Conservation (phyloP, 257 asterid genomes). For the Solanum virginianum region DNA sequence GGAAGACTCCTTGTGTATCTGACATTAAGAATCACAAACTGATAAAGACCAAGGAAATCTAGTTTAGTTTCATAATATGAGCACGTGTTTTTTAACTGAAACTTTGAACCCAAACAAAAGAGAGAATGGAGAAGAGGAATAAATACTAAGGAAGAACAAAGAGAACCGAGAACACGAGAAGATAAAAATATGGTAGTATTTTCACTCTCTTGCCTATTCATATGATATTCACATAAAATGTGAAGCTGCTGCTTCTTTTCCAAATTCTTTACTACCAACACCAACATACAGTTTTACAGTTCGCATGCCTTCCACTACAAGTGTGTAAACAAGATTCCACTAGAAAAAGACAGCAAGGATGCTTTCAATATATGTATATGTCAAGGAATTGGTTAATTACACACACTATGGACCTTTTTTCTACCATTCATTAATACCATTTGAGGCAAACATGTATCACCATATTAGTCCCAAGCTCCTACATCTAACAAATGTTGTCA, state of each 20-base stretch:
- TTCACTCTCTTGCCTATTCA: not conserved
- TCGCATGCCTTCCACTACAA: not conserved
- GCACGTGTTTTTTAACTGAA: not conserved
- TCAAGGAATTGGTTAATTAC: not conserved
- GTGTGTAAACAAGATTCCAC: not conserved
- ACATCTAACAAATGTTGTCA: not conserved
- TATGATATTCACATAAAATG: not conserved
- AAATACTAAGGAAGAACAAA: not conserved
- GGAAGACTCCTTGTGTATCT: not conserved
- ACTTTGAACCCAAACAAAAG: not conserved
- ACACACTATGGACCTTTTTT: not conserved
- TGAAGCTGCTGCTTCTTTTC: not conserved
- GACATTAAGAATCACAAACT: not conserved
- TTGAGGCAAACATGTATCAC: not conserved
- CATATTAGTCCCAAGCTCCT: not conserved
- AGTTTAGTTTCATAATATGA: not conserved
- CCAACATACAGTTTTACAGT: not conserved
- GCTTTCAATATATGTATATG: not conserved
- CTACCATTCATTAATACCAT: not conserved
- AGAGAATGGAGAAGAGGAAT: not conserved
- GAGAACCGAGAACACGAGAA: not conserved
- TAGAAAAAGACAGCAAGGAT: not conserved
- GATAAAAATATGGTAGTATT: not conserved
- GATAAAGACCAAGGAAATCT: not conserved
- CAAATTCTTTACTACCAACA: not conserved